Evolutionary conservation across 2,329 filamentous ascomycete genomes (phyloP).

Genomic region (Fusarium heterosporum): DNA sequence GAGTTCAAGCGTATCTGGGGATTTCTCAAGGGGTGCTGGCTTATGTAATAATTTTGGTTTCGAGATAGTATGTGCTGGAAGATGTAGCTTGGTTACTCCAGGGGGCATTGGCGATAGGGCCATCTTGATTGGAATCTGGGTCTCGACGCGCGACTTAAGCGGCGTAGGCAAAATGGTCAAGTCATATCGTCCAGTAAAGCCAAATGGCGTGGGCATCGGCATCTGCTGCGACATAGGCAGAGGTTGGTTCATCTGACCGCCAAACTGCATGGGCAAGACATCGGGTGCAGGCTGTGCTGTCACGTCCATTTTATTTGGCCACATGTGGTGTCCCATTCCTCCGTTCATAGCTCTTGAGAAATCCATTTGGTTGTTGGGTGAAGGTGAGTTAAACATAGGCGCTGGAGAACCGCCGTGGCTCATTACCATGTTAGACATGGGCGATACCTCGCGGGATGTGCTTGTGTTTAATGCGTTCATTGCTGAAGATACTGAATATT

Average conservation of each 20-base stretch:
- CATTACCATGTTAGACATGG: constrained; percentile 62
- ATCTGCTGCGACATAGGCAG: constrained; percentile 51
- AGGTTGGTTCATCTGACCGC: constrained; percentile 44
- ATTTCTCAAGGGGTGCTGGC: constrained; percentile 67
- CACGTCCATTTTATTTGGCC: constrained; percentile 51
- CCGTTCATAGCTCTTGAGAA: constrained; percentile 52
- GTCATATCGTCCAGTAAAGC: constrained; percentile 53
- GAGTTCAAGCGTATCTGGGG: constrained; percentile 81
- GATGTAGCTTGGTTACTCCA: constrained; percentile 82
- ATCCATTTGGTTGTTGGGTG: constrained; percentile 57
- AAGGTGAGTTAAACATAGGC: constrained; percentile 61
- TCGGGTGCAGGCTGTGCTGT: constrained; percentile 42
- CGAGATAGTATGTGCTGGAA: constrained; percentile 91
- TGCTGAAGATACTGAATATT: constrained; percentile 64
- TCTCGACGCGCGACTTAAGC: constrained; percentile 92
- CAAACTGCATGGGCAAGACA: constrained; percentile 45
- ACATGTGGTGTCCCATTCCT: constrained; percentile 47
- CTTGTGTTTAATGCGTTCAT: constrained; percentile 61
- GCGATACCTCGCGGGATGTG: constrained; percentile 66
- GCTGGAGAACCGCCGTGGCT: constrained; percentile 66
- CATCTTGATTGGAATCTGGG: constrained; percentile 91
- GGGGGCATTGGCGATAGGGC: constrained; percentile 79
- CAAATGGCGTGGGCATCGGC: constrained; percentile 46
- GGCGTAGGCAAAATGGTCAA: constrained; percentile 75
- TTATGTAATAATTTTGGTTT: constrained; percentile 92